Evolutionary conservation across 768 basidiomycete genomes (phyloP), one percentile per base, ranked within the genome.

Genomic region (Tephrocybe sp.): DNA sequence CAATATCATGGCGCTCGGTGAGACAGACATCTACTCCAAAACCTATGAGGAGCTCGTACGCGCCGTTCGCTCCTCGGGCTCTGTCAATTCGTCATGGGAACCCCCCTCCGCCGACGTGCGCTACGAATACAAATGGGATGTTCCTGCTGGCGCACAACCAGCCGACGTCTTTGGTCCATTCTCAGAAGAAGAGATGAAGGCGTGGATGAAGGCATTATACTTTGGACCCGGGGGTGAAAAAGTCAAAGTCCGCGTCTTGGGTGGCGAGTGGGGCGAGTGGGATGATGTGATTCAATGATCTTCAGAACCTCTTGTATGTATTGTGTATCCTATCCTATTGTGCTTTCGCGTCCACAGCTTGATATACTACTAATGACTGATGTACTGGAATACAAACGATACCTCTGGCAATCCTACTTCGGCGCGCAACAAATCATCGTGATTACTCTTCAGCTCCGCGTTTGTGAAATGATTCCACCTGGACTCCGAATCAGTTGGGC

Each of bases 391-490:
- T 35, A 95, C 94, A 60, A 92, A 96, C 0, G 94, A 95, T 40
- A 98, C 87, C 54, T 93, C 88, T 4, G 84, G 80, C 35, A 82
- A 57, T 9, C 89, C 92, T 32, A 86, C 80, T 66, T 99, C 97
- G 2, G 92, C 92, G 22, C 97, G 81, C 27, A 99, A 73, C 36
- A 99, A 76, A 64, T 98, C 96, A 60, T 99, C 97, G 60, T 99
- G 97, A 59, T 97, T 94, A 59, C 83, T 87, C 66, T 82, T 84
- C 39, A 99, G 75, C 61, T 97, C 92, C 0, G 66, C 72, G 58
- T 97, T 98, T 3, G 90, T 89, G 64, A 92, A 94, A 63, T 99
- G 97, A 66, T 99, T 98, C 97, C 97, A 98, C 22, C 95, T 97
- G 62, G 24, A n/a, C 26, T 13, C 34, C 21, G 9, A 36, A 35